Evolutionary conservation across 192 early-diverging fungal genomes (phyloP).

Genomic region (Thoreauomyces humboldtii): DNA sequence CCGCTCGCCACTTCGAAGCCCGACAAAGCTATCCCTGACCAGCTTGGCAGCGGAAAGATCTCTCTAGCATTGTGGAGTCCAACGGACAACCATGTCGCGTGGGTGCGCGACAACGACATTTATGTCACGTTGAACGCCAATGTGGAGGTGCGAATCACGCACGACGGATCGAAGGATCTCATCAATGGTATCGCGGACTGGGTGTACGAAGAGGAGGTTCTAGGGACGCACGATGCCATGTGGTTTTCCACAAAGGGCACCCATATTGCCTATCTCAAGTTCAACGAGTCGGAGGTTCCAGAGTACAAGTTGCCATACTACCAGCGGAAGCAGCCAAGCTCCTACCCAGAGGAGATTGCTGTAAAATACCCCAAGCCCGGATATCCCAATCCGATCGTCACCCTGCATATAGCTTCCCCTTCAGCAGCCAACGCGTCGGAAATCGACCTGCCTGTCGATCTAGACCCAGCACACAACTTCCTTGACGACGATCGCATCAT

Average conservation of each 20-base stretch:
- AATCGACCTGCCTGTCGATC: conserved; percentile 33
- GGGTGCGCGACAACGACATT: conserved; percentile 85
- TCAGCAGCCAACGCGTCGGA: conserved; percentile 9
- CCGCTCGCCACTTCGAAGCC: conserved; percentile 55
- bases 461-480: conserved; percentile 51
- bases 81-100: conserved; percentile 69
- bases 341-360: conserved; percentile 70
- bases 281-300: conserved; percentile 82
- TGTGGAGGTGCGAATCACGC: conserved; percentile 73
- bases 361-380: conserved; percentile 94
- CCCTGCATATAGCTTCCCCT: conserved; percentile 67
- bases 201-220: conserved; percentile 98
- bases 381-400: conserved; percentile 75
- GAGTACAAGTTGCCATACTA: conserved; percentile 75
- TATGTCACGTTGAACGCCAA: conserved; percentile 67
- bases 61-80: conserved; percentile 78
- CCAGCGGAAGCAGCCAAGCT: conserved; percentile 47
- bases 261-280: conserved; percentile 77
- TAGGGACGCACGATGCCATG: conserved; percentile 59
- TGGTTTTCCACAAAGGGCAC: conserved; percentile 88
- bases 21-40: conserved; percentile 35
- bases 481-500: conserved; percentile 72
- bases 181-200: conserved; percentile 97
- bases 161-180: conserved; percentile 74
- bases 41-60: conserved; percentile 49